Evolutionary conservation across 768 basidiomycete genomes (phyloP).

Genomic region (Kwoniella heveanensis): DNA sequence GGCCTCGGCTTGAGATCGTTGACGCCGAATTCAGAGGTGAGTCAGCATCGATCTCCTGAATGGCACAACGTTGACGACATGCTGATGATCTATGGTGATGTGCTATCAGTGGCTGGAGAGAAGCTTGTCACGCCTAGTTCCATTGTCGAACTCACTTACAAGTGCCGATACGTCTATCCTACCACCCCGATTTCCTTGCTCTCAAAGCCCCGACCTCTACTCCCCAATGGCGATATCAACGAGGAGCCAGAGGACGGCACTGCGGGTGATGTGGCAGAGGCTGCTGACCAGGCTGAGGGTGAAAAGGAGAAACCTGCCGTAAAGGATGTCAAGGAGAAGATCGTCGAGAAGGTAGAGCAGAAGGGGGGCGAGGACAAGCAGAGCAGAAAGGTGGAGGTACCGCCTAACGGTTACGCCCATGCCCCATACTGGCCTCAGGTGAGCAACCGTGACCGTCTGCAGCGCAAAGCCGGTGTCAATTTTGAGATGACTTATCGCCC

Average conservation of each 20-base stretch:
- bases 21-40: slow-evolving; percentile 83
- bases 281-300: slow-evolving; percentile 1
- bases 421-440: slow-evolving; percentile 91
- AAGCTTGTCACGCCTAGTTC: slow-evolving; percentile 81
- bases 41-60: too few relatives aligned
- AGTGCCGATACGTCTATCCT: slow-evolving; percentile 72
- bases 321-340: slow-evolving; percentile 39
- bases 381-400: slow-evolving; percentile 63
- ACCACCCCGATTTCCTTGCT: slow-evolving; percentile 29
- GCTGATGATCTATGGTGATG: too few relatives aligned
- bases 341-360: slow-evolving; percentile 25
- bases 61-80: too few relatives aligned
- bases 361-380: slow-evolving; percentile 59
- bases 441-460: too few relatives aligned
- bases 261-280: background rate
- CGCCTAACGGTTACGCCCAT: slow-evolving; percentile 70
- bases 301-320: slow-evolving; percentile 58
- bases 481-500: too few relatives aligned
- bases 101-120: slow-evolving; percentile 84
- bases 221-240: slow-evolving; percentile 24
- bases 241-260: slow-evolving; percentile 42
- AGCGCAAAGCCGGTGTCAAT: too few relatives aligned
- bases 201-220: slow-evolving; percentile 2
- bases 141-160: slow-evolving; percentile 81
- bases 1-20: slow-evolving; percentile 72